Evolutionary conservation across 257 asterid genomes (phyloP), one percentile per base, ranked within the genome.

Genomic region (Forsythia viridissima): DNA sequence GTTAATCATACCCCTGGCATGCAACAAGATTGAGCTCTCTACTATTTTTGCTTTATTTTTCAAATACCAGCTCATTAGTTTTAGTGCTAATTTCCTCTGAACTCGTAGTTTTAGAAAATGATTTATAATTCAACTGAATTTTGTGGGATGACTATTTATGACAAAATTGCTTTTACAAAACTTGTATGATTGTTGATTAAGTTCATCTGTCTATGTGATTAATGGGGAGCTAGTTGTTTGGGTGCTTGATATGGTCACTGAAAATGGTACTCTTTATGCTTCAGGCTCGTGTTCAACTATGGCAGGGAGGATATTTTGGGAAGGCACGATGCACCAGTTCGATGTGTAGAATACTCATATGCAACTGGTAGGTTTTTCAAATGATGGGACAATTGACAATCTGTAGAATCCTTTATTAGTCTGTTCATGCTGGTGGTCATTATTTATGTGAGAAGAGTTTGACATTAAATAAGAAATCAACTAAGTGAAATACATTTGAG

Each of bases 321-420:
- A 77, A 84, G 84, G 80, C 96, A 92, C 71, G 96, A 88, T 73
- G 94, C 93, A 11, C 96, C 94, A 30, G 93, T 94, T 80, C 94
- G 97, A 51, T 91, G 98, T 74, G 72, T 93, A 76, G 98, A 93
- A 41, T 93, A 93, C 84, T 92, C 97, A 7, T 87, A 88, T 61
- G 91, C 95, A 68, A 93, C 98, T 42, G 97, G 97, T 92, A 72
- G 75, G 86, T 74, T n/a, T 57, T 72, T 42, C 78, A 51, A 51
- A 10, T 51, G 5, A 51, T 10, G 16, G 16, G 0, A 15, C 8
- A 10, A 15, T 11, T 51, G 9, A 2, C 18, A 12, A 12, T 51
- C 5, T 12, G 10, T 12, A 43, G 8, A 12, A 43, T 43, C 8
- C 51, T 43, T 8, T 7, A 12, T 43, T 13, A 3, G 10, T 51